Evolutionary conservation across 192 early-diverging fungal species (phyloP), one percentile per base, ranked within the genome.

Genomic region (Backusella tuberculispora): DNA sequence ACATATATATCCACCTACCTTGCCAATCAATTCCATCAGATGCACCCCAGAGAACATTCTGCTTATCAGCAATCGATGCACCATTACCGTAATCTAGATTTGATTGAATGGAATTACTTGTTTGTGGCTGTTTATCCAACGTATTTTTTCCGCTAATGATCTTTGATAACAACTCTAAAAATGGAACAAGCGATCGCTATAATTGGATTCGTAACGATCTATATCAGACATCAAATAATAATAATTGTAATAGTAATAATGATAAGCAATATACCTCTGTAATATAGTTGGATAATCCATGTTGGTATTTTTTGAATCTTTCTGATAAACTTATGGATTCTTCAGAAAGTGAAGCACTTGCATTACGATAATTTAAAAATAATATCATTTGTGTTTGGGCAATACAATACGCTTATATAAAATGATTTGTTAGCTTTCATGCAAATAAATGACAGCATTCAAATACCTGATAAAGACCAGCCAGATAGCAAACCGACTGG

Each of bases 391-490:
- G 68, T 17, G 45, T 47, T 17, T 69, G 68, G 29, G 24, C 26
- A 29, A 69, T 26, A 8, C 68, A 47, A 69, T 29, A 69, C 7
- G 42, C 68, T 68, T 34, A 26, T 0, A 66, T 0, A 24, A 68
- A 24, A 45, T 2, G 2, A 44, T 45, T 13, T n/a, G 42, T 26
- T 44, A 46, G 13, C 19, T 13, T 26, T 12, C 4, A 68, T 5
- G 19, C 6, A 19, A 37, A 6, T 66, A 9, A 41, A 9, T 21
- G 7, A 1, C 13, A 29, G 40, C 0, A 29, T 4, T 13, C 2
- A 69, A 17, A 45, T 69, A 69, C 68, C 26, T 47, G 68, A 69
- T 29, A 69, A 14, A 17, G 68, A 69, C 68, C 68, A 69, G 17
- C 38, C 43, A 42, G 42, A 69, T 15, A 69, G 24, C 13, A 69